phyloP scores from a whole-genome alignment of 139 green algal species.

The Coelastrella sp. region DNA sequence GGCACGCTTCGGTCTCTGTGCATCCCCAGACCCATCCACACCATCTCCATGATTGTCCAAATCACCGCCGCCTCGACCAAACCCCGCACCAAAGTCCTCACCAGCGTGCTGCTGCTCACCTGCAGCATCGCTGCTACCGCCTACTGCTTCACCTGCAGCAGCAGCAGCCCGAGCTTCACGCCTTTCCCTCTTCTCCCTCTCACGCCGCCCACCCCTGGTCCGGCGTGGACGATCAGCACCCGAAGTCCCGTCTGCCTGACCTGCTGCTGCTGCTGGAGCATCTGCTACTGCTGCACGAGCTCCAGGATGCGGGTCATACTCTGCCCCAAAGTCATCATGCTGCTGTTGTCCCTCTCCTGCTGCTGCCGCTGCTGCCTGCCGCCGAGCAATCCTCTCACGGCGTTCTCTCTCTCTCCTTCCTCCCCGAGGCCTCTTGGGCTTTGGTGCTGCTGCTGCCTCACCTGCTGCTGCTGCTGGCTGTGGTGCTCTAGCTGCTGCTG shows the following conservation, averaged over 20 bases:
- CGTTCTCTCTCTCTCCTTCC: conserved; percentile 25
- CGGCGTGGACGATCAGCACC: conserved; percentile 39
- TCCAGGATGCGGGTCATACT: background rate
- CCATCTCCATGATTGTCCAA: background rate
- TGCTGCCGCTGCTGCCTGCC: conserved; percentile 20
- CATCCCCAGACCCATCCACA: background rate
- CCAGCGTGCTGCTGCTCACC: background rate
- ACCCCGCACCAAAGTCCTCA: conserved; percentile 34
- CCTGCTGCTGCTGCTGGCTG: background rate
- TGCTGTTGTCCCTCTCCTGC: background rate
- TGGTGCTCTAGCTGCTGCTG: background rate
- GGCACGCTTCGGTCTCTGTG: background rate
- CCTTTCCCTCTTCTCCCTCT: conserved; percentile 47
- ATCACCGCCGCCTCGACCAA: conserved; percentile 5
- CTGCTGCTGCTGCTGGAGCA: background rate
- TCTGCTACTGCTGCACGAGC: background rate
- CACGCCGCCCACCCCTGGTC: conserved; percentile 30
- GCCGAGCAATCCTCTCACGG: conserved; percentile 23
- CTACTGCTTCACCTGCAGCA: background rate
- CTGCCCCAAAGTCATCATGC: conserved; percentile 28
- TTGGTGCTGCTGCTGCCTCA: background rate
- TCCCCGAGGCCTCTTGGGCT: conserved; percentile 29
- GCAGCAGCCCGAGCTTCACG: conserved; percentile 30
- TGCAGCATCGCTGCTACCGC: background rate
- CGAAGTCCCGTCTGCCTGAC: conserved; percentile 32